Percentiles rank a stretch among this genome's conserved stretches.
phyloP scores from a whole-genome alignment of 306 rosid species.

The Vigna hirtella region DNA sequence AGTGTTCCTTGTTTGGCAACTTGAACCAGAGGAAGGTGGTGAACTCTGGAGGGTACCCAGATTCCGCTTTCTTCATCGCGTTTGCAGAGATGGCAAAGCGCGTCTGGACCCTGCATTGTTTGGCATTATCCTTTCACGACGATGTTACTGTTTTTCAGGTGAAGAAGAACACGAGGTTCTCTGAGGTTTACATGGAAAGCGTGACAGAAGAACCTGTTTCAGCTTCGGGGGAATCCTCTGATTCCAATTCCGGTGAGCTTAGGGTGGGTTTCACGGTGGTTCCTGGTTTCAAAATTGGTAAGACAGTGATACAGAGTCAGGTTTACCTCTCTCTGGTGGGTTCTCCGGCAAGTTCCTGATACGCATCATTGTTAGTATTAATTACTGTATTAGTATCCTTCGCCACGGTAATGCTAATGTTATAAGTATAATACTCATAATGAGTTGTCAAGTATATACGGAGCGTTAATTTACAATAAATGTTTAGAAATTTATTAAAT shows the following conservation, averaged over 20 bases:
- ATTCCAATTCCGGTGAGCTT: conserved; percentile 46
- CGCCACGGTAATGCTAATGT: conserved; percentile 1
- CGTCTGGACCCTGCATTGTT: conserved; percentile 76
- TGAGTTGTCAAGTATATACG: conserved; percentile 37
- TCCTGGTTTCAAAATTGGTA: conserved; percentile 83
- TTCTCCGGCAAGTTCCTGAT: conserved; percentile 35
- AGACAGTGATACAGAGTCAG: conserved; percentile 76
- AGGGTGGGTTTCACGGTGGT: conserved; percentile 83
- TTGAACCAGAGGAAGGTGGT: conserved; percentile 78
- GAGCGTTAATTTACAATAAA: conserved; percentile 9
- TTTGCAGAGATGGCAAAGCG: conserved; percentile 85
- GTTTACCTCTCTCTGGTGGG: conserved; percentile 70
- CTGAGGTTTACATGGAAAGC: conserved; percentile 93
- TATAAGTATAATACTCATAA: conserved; percentile 26
- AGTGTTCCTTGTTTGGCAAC: conserved; percentile 90
- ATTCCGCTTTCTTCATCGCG: conserved; percentile 71
- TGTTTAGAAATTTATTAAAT: conserved; percentile 10
- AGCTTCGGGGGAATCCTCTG: conserved; percentile 44
- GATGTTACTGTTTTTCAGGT: conserved; percentile 71
- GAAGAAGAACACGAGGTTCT: conserved; percentile 71
- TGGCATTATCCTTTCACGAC: conserved; percentile 72
- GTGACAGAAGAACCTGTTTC: conserved; percentile 58
- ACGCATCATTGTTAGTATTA: background rate
- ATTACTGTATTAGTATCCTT: background rate
- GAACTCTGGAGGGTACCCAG: conserved; percentile 79